These are phyloP conservation scores for Taxillus chinensis DNA, from an alignment of 164 flowering plant species.

Conservation along the genomic window DNA sequence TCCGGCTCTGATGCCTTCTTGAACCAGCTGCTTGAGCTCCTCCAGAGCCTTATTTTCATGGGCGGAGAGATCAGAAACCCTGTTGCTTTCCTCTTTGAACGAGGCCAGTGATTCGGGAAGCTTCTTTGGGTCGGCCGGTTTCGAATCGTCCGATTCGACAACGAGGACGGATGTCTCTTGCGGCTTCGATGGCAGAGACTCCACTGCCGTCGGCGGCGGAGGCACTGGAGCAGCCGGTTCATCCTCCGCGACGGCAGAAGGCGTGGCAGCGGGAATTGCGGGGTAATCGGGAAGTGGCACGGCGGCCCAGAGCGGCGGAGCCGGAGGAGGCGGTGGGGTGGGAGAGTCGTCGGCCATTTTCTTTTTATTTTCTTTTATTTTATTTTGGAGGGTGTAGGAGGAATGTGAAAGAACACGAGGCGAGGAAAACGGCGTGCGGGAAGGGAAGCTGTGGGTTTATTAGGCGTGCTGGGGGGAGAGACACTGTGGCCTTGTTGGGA, in stretches of 20 bases:
- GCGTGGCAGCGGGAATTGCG: neutral
- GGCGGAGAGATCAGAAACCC: conserved; percentile 37
- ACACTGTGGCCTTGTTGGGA: too few relatives aligned
- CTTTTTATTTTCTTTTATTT: neutral
- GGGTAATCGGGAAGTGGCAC: neutral
- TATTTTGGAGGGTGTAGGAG: too few relatives aligned
- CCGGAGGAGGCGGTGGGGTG: neutral
- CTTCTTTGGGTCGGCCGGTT: conserved; percentile 7
- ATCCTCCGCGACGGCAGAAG: conserved; percentile 13
- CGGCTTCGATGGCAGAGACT: neutral
- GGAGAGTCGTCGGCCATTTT: neutral
- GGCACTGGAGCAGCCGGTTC: conserved; percentile 2
- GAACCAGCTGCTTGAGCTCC: conserved; percentile 32
- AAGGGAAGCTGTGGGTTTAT: too few relatives aligned
- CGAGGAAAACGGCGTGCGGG: too few relatives aligned
- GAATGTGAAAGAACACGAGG: too few relatives aligned
- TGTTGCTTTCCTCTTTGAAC: conserved; percentile 50
- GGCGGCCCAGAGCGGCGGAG: neutral
- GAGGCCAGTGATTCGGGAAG: conserved; percentile 27
- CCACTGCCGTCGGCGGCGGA: conserved; percentile 1
- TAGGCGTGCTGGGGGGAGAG: too few relatives aligned
- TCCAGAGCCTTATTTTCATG: conserved; percentile 30
- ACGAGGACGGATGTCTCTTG: neutral
- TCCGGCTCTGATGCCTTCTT: conserved; percentile 21
- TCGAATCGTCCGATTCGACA: conserved; percentile 5